phyloP scores from a whole-genome alignment of 225 moss, liverwort and hornwort genomes.

The Straminergon stramineum region DNA sequence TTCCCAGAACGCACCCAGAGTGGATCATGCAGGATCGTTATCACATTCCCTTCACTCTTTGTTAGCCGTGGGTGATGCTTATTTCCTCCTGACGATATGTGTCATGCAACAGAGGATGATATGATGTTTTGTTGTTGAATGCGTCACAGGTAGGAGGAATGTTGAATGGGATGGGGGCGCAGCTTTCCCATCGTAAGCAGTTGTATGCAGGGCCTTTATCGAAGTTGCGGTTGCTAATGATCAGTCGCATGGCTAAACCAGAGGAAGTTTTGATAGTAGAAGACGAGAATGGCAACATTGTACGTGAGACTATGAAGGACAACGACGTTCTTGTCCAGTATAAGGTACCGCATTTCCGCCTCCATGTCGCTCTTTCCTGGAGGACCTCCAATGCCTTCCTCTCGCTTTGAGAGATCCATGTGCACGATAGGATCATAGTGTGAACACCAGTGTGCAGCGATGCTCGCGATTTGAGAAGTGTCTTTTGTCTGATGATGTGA shows the following conservation, averaged over 20 bases:
- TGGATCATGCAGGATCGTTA: background rate
- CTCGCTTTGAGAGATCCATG: background rate
- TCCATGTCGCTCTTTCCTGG: background rate
- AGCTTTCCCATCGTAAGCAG: slow-evolving; percentile 76
- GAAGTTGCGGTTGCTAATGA: slow-evolving; percentile 89
- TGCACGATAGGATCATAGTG: background rate
- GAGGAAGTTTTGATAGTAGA: slow-evolving; percentile 98
- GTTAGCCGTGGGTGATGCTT: slow-evolving; percentile 10
- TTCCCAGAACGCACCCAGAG: background rate
- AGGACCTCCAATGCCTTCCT: background rate
- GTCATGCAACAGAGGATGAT: background rate
- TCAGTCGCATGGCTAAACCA: slow-evolving; percentile 97
- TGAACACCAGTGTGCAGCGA: background rate
- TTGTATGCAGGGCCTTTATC: slow-evolving; percentile 83
- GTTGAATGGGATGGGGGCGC: slow-evolving; percentile 60
- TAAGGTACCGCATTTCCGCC: slow-evolving; percentile 34
- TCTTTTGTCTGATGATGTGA: background rate
- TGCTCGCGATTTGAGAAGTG: background rate
- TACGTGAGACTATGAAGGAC: slow-evolving; percentile 97
- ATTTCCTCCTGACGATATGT: no score
- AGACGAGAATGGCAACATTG: slow-evolving; percentile 98
- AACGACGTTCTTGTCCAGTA: slow-evolving; percentile 92
- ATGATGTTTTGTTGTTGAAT: background rate
- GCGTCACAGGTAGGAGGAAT: slow-evolving; percentile 43
- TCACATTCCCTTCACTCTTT: background rate